Evolutionary conservation across 2,329 filamentous ascomycete genomes (phyloP), one percentile per base, ranked within the genome.

Genomic region (Plectosphaerella cucumerina): DNA sequence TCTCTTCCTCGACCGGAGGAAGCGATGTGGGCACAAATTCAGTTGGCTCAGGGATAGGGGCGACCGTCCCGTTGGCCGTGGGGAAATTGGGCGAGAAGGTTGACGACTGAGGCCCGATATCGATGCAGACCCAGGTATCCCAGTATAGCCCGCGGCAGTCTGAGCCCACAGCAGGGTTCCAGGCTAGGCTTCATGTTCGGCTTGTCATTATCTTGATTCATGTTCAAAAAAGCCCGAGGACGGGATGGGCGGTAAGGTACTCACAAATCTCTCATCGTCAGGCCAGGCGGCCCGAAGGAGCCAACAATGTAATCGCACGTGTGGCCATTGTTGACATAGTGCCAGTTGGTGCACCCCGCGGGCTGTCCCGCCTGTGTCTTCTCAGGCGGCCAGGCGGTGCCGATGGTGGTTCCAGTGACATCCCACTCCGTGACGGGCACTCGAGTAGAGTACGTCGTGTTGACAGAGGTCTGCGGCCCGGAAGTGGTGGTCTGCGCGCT

Each of bases 311-410:
- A 37, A 8, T 54, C 20, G 46, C 54, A 56, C 5, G 47, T 48
- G 9, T 56, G 33, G 6, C 51, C 51, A 45, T 20, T 17, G 18
- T 21, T 18, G 22, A 50, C 52, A 33, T 31, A 48, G 39, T 56
- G 52, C 52, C 54, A 55, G 41, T 50, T 50, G 42, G 23, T 50
- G 47, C 56, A 58, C 43, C 51, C 49, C n/a, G 21, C 41, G 10
- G 55, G 52, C 54, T 60, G 52, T 12, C 59, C 58, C 6, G 48
- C 47, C 50, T 52, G 56, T 14, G 56, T 61, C 41, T 52, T 49
- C 12, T 44, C 53, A 11, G 59, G 59, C 8, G 59, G 59, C 50
- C 49, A 58, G 3, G 47, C 46, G 8, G 49, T 52, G 12, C 23
- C 49, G 26, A 44, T 52, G 34, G 37, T 52, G 9, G 46, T 47